Base-by-base conservation (phyloP, 2,329 filamentous ascomycete genomes). In the Helotiales sp. region DNA sequence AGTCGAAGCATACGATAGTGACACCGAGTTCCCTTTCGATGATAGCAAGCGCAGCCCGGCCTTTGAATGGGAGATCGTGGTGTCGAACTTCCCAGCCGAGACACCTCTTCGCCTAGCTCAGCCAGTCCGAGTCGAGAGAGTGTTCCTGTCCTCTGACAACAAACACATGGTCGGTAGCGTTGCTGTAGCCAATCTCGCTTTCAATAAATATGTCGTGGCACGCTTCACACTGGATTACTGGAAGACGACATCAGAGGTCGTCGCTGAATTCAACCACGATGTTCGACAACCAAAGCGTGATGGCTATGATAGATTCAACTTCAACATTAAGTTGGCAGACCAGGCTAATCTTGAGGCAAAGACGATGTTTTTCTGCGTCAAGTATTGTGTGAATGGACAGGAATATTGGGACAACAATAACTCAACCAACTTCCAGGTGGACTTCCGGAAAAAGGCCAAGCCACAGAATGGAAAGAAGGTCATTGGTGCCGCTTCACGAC, bases 381-480 rank as follows among this genome's bases (percentile, higher is more conserved):
- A 91, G 52, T 99, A 98, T 75, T 85, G 78, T 36, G 91, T 96
- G 58, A 87, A 87, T 62, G 91, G 91, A 17, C 82, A 88, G 61
- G 93, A 98, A 68, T 90, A 86, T 73, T 99, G 95, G 95, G 95
- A 99, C 75, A 99, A 93, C 81, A 99, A 99, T 73, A 79, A 80
- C 66, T 78, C 80, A 29, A 83, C 85, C 74, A 98, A 99, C 76
- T 99, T 95, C 76, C 93, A 97, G 73, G 84, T 98, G 54, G 92
- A 96, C 73, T 99, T 99, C 77, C 80, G 81, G 63, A 96, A 93
- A 81, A 92, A 90, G 76, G 75, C 82, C 65, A 82, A 89, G 60
- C 77, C 82, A 17, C 81, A 81, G 67, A 84, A 76, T 61, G 81
- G 81, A 63, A 86, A 85, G 77, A 79, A 78, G 59, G 76, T 76